Base-by-base conservation (phyloP, 1,284 basidiomycete species). In the Retiboletus fuscus region DNA sequence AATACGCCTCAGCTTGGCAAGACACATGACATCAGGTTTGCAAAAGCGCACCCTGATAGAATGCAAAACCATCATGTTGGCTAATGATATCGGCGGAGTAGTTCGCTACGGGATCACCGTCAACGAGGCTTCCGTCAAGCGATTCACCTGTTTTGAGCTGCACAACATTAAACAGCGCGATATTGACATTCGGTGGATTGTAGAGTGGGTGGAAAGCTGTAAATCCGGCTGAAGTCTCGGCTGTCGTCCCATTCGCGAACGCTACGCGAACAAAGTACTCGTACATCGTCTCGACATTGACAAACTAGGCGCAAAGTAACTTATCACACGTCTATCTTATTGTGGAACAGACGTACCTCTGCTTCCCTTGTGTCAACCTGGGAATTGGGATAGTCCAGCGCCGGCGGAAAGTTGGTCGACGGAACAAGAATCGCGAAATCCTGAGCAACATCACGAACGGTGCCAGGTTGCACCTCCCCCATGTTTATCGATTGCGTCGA, bases 201-300 rank as follows among this genome's bases (percentile, higher is more conserved):
- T 71, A 71, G 34, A 39, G 34, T 4, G 74, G 74, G 18, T 61
- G 53, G n/a, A 76, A 78, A 39, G 67, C 58, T 2, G 75, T 77
- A 15, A 72, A 63, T 61, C 71, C 67, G 3, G 64, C 76, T 30
- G n/a, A 39, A 13, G 69, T 49, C 44, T 78, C 73, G 13, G 18
- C 51, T 6, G 20, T 60, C 22, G 68, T 74, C 47, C 67, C 66
- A 12, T 74, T 77, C 26, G 11, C 34, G 47, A 72, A 74, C 5
- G 15, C 15, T 2, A 75, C 55, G 30, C 55, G 61, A 47, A 69
- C 63, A 43, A 73, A 75, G 55, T 75, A 75, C 15, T 77, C 72
- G 26, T 72, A 68, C 7, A 68, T 61, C 4, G 39, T 53, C 69
- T 76, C 72, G 2, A 62, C 39, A 12, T 58, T 51, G 51, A 69